Evolutionary conservation across 2,329 filamentous ascomycete species (phyloP).

Genomic region (Fusarium musae): DNA sequence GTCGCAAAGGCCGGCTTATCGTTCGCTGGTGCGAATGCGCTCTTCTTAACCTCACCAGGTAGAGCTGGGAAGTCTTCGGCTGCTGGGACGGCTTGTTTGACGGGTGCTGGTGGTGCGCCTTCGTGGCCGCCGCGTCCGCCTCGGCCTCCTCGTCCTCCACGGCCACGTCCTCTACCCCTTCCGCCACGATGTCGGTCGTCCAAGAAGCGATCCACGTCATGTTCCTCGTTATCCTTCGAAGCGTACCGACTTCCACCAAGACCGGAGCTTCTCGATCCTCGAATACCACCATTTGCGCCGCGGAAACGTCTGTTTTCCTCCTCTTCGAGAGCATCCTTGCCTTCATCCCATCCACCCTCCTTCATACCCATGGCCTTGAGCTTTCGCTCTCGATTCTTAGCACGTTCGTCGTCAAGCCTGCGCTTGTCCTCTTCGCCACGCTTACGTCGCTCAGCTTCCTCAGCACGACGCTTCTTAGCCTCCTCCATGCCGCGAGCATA

Average conservation of each 20-base stretch:
- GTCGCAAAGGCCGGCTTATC: constrained; percentile 47
- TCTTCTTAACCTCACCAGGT: constrained; percentile 45
- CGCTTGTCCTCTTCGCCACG: constrained; percentile 63
- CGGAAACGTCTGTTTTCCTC: constrained; percentile 57
- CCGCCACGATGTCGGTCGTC: constrained; percentile 50
- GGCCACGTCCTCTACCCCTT: constrained; percentile 49
- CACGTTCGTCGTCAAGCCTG: constrained; percentile 68
- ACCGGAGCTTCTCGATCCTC: constrained; percentile 52
- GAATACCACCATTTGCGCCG: constrained; percentile 54
- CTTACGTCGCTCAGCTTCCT: constrained; percentile 63
- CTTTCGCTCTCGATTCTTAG: constrained; percentile 69
- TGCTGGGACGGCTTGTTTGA: constrained; percentile 43
- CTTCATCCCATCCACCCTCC: constrained; percentile 69
- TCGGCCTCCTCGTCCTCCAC: constrained; percentile 50
- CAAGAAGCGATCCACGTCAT: constrained; percentile 51
- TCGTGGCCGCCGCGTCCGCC: constrained; percentile 48
- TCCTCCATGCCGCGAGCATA: constrained; percentile 68
- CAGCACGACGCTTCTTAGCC: constrained; percentile 60
- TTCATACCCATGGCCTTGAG: constrained; percentile 66
- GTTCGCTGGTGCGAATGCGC: constrained; percentile 12
- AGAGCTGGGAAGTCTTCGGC: constrained; percentile 53
- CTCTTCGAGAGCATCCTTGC: constrained; percentile 59
- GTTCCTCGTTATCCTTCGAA: constrained; percentile 47
- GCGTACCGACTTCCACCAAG: constrained; percentile 58
- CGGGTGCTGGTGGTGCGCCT: constrained; percentile 28